These are phyloP conservation scores for Phyllosticta ampelicida DNA, from an alignment of 2,329 filamentous ascomycete genomes.

Conservation along the genomic window DNA sequence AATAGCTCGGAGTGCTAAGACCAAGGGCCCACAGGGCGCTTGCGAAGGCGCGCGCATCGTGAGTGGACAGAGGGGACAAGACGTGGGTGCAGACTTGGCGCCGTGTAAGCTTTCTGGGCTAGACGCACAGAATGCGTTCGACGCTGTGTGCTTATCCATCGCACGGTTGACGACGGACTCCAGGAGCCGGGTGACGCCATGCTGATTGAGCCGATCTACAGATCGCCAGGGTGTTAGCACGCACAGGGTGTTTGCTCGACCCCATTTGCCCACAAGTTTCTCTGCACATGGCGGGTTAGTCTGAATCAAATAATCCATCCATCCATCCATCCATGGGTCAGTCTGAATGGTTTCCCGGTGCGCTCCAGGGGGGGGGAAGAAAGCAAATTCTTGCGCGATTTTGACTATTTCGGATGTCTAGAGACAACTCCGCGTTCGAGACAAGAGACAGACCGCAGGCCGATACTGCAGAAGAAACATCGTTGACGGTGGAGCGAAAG, in stretches of 20 bases:
- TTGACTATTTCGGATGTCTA: neutral
- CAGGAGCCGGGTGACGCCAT: neutral
- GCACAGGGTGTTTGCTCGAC: neutral
- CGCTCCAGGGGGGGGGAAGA: neutral
- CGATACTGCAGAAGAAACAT: neutral
- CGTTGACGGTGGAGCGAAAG: neutral
- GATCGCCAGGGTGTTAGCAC: neutral
- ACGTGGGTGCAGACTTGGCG: neutral
- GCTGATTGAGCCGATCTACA: neutral
- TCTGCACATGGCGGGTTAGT: neutral
- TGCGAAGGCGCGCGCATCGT: neutral
- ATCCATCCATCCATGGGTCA: too few species aligned
- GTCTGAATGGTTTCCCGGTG: too few species aligned
- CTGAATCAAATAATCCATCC: too few species aligned
- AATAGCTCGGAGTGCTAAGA: neutral
- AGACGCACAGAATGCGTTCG: neutral
- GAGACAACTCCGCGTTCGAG: neutral
- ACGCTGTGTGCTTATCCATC: neutral
- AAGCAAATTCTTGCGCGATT: neutral
- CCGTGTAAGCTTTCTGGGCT: neutral
- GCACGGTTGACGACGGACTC: too few species aligned
- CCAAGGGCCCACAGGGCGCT: neutral
- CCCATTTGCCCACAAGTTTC: neutral
- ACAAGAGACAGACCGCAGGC: neutral
- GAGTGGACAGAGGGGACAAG: neutral